Evolutionary conservation across 371 early-diverging fungal genomes (phyloP).

Genomic region (Fennellomyces sp.): DNA sequence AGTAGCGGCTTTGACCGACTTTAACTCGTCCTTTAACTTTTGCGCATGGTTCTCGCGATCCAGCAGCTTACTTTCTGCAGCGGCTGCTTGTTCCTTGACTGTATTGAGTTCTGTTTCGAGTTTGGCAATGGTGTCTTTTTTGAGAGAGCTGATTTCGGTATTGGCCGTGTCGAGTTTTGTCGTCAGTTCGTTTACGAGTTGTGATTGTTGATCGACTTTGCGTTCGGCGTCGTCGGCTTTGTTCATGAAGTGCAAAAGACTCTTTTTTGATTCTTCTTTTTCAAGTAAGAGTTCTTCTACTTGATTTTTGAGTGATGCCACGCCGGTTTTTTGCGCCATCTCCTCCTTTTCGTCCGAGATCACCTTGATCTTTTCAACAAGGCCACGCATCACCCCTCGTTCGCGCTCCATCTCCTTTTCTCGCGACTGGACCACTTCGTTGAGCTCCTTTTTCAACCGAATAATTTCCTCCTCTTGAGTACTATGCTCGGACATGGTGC

Average conservation of each 20-base stretch:
- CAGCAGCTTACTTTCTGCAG: background rate
- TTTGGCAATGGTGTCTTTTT: background rate
- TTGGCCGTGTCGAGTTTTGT: slow-evolving; percentile 1
- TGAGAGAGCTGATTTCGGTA: background rate
- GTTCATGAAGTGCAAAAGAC: slow-evolving; percentile 39
- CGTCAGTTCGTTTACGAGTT: background rate
- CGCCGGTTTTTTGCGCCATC: slow-evolving; percentile 8
- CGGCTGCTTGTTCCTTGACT: background rate
- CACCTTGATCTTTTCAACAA: slow-evolving; percentile 40
- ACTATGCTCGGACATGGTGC: slow-evolving; percentile 5
- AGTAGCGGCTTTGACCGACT: background rate
- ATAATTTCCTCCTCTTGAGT: slow-evolving; percentile 18
- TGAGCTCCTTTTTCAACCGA: slow-evolving; percentile 22
- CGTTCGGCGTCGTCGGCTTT: slow-evolving; percentile 37
- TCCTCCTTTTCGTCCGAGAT: slow-evolving; percentile 34
- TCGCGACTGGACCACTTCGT: slow-evolving; percentile 15
- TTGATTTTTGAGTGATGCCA: slow-evolving; percentile 38
- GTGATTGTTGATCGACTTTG: background rate
- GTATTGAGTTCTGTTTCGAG: background rate
- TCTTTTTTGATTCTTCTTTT: slow-evolving; percentile 48
- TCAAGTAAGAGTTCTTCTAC: slow-evolving; percentile 47
- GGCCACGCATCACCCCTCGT: slow-evolving; percentile 40
- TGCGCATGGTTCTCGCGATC: background rate
- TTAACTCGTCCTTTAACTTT: slow-evolving; percentile 3
- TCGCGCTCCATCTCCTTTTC: slow-evolving; percentile 30